phyloP scores from a whole-genome alignment of 2,329 filamentous ascomycete genomes.

The Talaromyces sp. region DNA sequence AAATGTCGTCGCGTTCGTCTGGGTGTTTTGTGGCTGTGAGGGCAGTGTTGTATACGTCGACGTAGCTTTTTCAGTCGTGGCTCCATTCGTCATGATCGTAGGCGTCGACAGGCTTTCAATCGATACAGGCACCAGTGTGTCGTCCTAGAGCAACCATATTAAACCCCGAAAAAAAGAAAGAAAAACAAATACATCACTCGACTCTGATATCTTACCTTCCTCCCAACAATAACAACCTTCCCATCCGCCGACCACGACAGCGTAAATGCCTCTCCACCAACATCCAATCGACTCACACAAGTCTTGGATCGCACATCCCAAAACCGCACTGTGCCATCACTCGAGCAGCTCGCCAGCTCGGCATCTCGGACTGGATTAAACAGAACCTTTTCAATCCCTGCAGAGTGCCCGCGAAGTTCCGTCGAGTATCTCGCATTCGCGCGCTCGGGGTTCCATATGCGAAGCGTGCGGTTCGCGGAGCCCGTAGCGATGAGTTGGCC shows the following conservation, averaged over 20 bases:
- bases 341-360: slow-evolving; percentile 47
- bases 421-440: slow-evolving; percentile 44
- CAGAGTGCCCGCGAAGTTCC: slow-evolving; percentile 45
- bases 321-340: slow-evolving; percentile 46
- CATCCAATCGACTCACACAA: slow-evolving; percentile 43
- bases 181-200: background rate
- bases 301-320: slow-evolving; percentile 49
- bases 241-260: slow-evolving; percentile 47
- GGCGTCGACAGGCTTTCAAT: slow-evolving; percentile 37
- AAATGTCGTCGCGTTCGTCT: slow-evolving; percentile 48
- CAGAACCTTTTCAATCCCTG: slow-evolving; percentile 44
- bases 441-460: slow-evolving; percentile 76
- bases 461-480: slow-evolving; percentile 78
- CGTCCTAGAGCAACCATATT: slow-evolving; percentile 30
- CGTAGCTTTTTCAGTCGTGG: slow-evolving; percentile 1
- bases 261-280: slow-evolving; percentile 48
- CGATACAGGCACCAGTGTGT: slow-evolving; percentile 44
- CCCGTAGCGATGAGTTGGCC: slow-evolving; percentile 82
- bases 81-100: slow-evolving; percentile 19
- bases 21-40: slow-evolving; percentile 41
- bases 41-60: slow-evolving; percentile 35
- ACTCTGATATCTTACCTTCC: slow-evolving; percentile 35
- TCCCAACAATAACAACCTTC: slow-evolving; percentile 42
- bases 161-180: background rate
- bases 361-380: slow-evolving; percentile 48